Base-by-base conservation (phyloP, 2,329 filamentous ascomycete species). In the Leptodontidium sp. region DNA sequence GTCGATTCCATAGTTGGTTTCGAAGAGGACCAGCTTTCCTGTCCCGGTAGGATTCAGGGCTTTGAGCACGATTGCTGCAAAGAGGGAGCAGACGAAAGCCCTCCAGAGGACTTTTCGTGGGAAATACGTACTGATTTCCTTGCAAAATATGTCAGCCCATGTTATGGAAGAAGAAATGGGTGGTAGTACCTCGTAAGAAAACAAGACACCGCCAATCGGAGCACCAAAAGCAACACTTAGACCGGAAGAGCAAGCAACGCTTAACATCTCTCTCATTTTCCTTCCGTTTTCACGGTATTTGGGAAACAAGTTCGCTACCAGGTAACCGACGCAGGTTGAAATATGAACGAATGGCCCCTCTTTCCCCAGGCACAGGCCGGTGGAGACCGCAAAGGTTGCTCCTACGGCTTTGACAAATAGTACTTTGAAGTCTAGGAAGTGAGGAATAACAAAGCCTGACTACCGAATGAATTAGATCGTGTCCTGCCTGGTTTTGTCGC, bases 311-410 rank as follows among this genome's bases (percentile, higher is more conserved):
- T 75, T 81, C 9, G 83, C 84, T 0, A 88, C 82, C 2, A 88
- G 79, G 71, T 86, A 84, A 8, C 86, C 86, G 0, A 86, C 83
- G 72, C 86, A 88, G 1, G 86, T 87, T 0, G 85, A 86, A 45
- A 89, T 88, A 75, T 89, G 87, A 1, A 89, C 86, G 71, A 89
- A 88, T 0, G 86, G 87, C 0, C 87, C 87, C 81, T 89, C 87
- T 78, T 89, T 89, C 0, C 87, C 87, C 4, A 89, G 77, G 73
- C 84, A 88, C 84, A 89, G 86, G 15, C 86, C 86, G 0, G 86
- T 87, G 0, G 85, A 82, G 1, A 89, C 87, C 0, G 86, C 86
- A 71, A 89, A 88, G 6, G 85, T 79, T 1, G 86, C 83, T 12
- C 87, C 87, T n/a, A 88, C 79, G 1, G 84, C 86, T 79, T 89